Percentiles rank a stretch among this genome's conserved stretches.
phyloP scores from a whole-genome alignment of 2,329 filamentous ascomycete species.

The Laburnicola sp. region DNA sequence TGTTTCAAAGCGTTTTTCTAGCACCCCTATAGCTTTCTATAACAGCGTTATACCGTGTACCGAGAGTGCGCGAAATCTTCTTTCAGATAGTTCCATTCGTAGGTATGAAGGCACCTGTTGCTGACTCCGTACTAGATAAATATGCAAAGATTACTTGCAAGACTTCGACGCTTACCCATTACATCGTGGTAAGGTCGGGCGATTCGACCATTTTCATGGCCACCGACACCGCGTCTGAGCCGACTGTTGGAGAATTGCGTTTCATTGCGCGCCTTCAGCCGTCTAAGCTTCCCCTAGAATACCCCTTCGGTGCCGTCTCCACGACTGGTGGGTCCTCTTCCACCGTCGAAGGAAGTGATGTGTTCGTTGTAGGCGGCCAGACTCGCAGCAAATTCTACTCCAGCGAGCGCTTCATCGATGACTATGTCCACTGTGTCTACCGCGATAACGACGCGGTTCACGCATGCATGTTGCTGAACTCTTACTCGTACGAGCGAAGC shows the following conservation, averaged over 20 bases:
- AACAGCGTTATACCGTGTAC: no score
- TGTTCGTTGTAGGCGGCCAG: slow-evolving; percentile 62
- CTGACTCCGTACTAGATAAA: slow-evolving; percentile 22
- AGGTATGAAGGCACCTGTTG: background rate
- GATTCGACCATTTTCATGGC: slow-evolving; percentile 59
- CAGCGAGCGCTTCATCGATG: slow-evolving; percentile 70
- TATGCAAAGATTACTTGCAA: slow-evolving; percentile 66
- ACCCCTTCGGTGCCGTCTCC: slow-evolving; percentile 52
- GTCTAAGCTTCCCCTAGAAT: slow-evolving; percentile 39
- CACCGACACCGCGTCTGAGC: slow-evolving; percentile 60
- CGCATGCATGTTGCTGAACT: slow-evolving; percentile 64
- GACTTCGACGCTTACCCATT: slow-evolving; percentile 65
- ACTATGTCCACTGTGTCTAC: slow-evolving; percentile 64
- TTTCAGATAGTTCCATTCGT: no score
- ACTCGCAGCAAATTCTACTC: slow-evolving; percentile 73
- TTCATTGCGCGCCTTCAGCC: slow-evolving; percentile 65
- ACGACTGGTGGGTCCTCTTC: slow-evolving; percentile 56
- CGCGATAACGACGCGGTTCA: slow-evolving; percentile 55
- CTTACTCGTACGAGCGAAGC: slow-evolving; percentile 60
- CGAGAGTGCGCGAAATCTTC: no score
- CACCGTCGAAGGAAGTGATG: slow-evolving; percentile 58
- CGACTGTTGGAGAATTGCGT: slow-evolving; percentile 57
- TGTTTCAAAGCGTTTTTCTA: no score
- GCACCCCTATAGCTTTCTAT: no score
- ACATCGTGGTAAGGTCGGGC: slow-evolving; percentile 64